A percentile compares a stretch with the other conserved stretches of the same genome.
Conservation (phyloP, 2,329 filamentous ascomycete species). For the Sporothrix humicola region DNA sequence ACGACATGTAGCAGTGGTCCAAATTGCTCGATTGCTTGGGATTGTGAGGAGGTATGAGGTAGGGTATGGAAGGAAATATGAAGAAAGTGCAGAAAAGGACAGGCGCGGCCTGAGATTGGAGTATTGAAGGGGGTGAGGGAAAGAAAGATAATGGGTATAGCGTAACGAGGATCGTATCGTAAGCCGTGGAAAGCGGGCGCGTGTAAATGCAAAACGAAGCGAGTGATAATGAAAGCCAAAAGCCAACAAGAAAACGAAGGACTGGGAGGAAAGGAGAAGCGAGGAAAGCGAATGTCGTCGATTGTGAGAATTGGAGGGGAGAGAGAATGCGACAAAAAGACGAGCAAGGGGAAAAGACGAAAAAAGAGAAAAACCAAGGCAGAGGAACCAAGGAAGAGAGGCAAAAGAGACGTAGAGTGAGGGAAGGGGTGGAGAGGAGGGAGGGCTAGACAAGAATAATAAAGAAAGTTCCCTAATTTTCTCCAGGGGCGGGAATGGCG, state of each 20-base stretch:
- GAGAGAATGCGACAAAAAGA: constrained; percentile 12
- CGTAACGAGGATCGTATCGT: not conserved
- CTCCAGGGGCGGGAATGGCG: constrained; percentile 30
- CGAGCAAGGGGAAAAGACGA: not conserved
- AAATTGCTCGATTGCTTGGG: not conserved
- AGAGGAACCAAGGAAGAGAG: not conserved
- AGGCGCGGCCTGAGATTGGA: constrained; percentile 11
- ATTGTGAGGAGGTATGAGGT: not conserved
- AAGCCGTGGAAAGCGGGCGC: not conserved
- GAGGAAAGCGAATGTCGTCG: constrained; percentile 19
- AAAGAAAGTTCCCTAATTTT: constrained; percentile 14
- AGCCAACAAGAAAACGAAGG: constrained; percentile 28
- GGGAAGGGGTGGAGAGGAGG: constrained; percentile 16
- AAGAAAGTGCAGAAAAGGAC: constrained; percentile 9
- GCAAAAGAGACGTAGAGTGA: constrained; percentile 5
- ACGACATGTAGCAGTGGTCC: constrained; percentile 19
- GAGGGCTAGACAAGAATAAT: constrained; percentile 27
- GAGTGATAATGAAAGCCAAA: not conserved
- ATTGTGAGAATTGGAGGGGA: not conserved
- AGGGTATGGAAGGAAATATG: not conserved
- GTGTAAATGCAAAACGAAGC: constrained; percentile 19
- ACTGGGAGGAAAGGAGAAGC: not conserved
- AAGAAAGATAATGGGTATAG: constrained; percentile 1
- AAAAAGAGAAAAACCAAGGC: constrained; percentile 11
- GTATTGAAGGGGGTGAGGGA: not conserved